Base-by-base conservation (phyloP, 805 yeast species). In the Suhomyces vadensis region DNA sequence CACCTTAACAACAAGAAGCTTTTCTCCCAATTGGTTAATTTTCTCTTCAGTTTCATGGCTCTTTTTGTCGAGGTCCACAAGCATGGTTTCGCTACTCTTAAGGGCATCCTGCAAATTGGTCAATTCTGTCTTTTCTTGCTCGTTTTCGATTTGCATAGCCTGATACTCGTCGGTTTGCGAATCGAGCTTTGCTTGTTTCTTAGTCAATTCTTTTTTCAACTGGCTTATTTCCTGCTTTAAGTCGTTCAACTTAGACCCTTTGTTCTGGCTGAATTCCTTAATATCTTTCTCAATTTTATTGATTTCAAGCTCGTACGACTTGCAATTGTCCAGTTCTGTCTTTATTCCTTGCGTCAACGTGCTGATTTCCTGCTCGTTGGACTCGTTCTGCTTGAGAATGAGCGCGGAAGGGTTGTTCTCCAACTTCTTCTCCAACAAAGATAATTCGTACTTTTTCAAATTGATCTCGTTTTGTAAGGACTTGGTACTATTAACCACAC, bases 201-300 rank as follows among this genome's bases (percentile, higher is more conserved):
- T 49, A 0, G 68, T 56, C 4, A 85, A 60, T 6, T 56, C 50
- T 8, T 58, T 55, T 42, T 62, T 59, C 37, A 71, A 53, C 23
- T 47, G 36, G n/a, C 47, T 47, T 19, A 85, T 72, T 48, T 85
- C 89, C 4, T 55, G 48, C 50, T 79, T 75, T 33, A 86, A 66
- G 54, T 85, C 80, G 39, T 79, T 79, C 47, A 95, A 71, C 61
- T 92, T 95, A 1, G 84, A 77, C 1, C 91, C 88, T 53, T 90
- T 91, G 60, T 95, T 85, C 35, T 69, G 69, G 47, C 78, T 80
- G 60, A 90, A 92, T 55, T 94, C 98, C 41, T 75, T 72, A 69
- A 90, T 87, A 60, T 94, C 98, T 13, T 69, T 76, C 56, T 86
- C 87, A 42, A 87, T 82, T 6, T 59, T 58, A 3, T 55, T 51